These are phyloP conservation scores for Aspergillus sparsus DNA, from an alignment of 495 filamentous ascomycete genomes.

Conservation along the genomic window DNA sequence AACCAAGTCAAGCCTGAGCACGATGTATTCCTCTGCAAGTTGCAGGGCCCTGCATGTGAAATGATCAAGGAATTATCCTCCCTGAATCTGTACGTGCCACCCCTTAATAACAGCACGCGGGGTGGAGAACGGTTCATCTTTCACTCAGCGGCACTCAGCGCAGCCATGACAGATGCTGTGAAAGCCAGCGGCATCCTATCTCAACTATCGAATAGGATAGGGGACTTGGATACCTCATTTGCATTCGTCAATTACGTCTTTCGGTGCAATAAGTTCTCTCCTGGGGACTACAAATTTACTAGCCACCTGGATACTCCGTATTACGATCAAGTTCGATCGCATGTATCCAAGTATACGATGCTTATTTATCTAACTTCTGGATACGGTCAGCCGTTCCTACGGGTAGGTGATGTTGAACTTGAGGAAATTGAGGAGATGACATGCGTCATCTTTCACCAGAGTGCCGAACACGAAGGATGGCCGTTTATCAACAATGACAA, in stretches of 20 bases:
- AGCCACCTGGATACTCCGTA: conserved; percentile 3
- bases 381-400: background rate
- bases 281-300: background rate
- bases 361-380: conserved; percentile 7
- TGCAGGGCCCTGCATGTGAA: background rate
- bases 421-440: conserved; percentile 5
- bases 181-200: background rate
- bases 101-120: background rate
- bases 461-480: conserved; percentile 1
- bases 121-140: conserved; percentile 9
- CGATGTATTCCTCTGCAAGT: background rate
- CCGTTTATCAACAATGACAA: conserved; percentile 4
- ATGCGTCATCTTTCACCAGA: conserved; percentile 12
- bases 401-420: background rate
- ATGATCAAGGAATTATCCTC: background rate
- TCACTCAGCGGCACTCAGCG: conserved; percentile 6
- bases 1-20: background rate
- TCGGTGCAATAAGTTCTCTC: conserved; percentile 4
- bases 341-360: conserved; percentile 10
- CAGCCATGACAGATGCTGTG: background rate
- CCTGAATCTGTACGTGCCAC: background rate
- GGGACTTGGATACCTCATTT: background rate
- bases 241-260: conserved; percentile 8
- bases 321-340: background rate
- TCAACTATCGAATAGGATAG: background rate